These are phyloP conservation scores for Scenedesmus sp. DNA, from an alignment of 163 green algal species.

Conservation along the genomic window DNA sequence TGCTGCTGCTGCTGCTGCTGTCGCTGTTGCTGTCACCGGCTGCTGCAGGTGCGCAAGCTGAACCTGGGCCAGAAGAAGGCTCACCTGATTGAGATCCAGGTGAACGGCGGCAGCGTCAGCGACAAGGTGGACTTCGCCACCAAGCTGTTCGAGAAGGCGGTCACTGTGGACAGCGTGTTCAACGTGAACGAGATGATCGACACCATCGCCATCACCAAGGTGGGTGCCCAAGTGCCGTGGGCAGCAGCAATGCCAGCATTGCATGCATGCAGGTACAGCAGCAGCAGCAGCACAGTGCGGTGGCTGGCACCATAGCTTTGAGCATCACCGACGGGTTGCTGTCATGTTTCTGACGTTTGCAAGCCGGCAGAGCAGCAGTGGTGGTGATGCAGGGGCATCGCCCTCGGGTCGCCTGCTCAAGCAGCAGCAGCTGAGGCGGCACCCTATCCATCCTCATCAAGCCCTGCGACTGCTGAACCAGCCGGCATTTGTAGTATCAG, in stretches of 20 bases:
- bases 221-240: too few relatives aligned
- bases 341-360: neutral
- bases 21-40: neutral
- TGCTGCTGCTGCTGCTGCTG: neutral
- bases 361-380: neutral
- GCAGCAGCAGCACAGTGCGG: neutral
- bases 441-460: neutral
- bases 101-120: conserved; percentile 95
- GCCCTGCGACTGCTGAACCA: too few relatives aligned
- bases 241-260: neutral
- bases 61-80: conserved; percentile 97
- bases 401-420: too few relatives aligned
- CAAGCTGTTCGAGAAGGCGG: conserved; percentile 72
- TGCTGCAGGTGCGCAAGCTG: conserved; percentile 89
- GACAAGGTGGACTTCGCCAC: conserved; percentile 88
- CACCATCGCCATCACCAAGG: conserved; percentile 97
- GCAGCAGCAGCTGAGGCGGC: neutral
- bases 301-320: neutral
- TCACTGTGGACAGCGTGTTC: conserved; percentile 85
- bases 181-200: conserved; percentile 99
- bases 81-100: conserved; percentile 99
- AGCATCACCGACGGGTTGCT: neutral
- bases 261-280: neutral
- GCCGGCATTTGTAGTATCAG: too few relatives aligned
- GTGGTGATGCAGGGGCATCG: neutral